These are phyloP conservation scores for Pythium brassicae DNA, from an alignment of 352 stramenopile genomes.

Conservation along the genomic window DNA sequence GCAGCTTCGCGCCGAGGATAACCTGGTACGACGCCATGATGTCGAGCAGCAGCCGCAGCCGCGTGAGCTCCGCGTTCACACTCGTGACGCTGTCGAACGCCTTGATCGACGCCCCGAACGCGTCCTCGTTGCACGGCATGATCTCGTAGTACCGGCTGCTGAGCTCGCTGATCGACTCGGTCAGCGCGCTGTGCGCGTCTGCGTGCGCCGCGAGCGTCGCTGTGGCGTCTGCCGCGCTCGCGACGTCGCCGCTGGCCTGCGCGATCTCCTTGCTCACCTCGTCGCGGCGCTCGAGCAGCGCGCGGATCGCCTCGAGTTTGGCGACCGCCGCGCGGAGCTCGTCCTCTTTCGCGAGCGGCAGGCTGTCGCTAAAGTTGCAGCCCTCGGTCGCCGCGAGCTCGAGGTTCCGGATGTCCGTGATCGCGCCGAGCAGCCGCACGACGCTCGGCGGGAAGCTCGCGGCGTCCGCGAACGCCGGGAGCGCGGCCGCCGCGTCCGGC, in stretches of 20 bases:
- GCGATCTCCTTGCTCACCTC: slow-evolving; percentile 45
- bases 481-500: slow-evolving; percentile 15
- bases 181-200: slow-evolving; percentile 41
- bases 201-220: slow-evolving; percentile 40
- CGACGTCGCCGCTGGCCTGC: slow-evolving; percentile 37
- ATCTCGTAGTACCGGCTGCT: slow-evolving; percentile 79
- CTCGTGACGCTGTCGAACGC: slow-evolving; percentile 50
- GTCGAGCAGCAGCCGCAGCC: slow-evolving; percentile 53
- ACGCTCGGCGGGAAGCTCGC: slow-evolving; percentile 27
- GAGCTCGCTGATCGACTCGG: slow-evolving; percentile 62
- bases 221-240: slow-evolving; percentile 31
- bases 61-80: slow-evolving; percentile 67
- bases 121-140: slow-evolving; percentile 71
- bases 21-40: slow-evolving; percentile 82
- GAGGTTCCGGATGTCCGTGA: slow-evolving; percentile 69
- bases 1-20: slow-evolving; percentile 50
- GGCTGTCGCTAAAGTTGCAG: slow-evolving; percentile 41
- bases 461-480: slow-evolving; percentile 29
- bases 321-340: slow-evolving; percentile 44
- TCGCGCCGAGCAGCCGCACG: slow-evolving; percentile 49
- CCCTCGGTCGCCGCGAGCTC: slow-evolving; percentile 52
- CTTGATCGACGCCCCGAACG: slow-evolving; percentile 47
- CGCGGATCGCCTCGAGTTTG: slow-evolving; percentile 42
- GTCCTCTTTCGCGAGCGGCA: slow-evolving; percentile 61
- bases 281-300: slow-evolving; percentile 43